phyloP scores from a whole-genome alignment of 2,329 filamentous ascomycete species.

The Zymoseptoria passerinii region DNA sequence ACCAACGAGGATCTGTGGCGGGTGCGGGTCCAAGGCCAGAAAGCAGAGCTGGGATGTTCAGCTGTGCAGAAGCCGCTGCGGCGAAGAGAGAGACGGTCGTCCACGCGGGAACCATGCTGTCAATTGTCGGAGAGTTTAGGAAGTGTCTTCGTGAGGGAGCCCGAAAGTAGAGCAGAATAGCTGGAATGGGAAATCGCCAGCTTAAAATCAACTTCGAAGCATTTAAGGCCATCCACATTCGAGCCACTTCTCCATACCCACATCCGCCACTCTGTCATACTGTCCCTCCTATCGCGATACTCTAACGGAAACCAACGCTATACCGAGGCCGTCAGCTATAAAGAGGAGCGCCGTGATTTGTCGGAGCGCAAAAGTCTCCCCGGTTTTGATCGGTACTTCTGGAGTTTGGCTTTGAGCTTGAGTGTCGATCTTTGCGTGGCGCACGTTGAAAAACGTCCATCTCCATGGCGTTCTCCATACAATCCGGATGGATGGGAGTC shows the following conservation, averaged over 20 bases:
- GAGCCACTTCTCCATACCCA: not conserved
- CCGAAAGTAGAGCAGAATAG: not conserved
- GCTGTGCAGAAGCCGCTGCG: constrained; percentile 7
- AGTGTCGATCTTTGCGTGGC: not conserved
- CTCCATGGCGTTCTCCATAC: not conserved
- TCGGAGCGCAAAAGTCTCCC: not conserved
- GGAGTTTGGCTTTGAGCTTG: not conserved
- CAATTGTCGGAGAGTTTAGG: not conserved
- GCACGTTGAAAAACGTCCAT: not conserved
- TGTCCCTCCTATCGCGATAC: too few species aligned
- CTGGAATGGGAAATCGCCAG: not conserved
- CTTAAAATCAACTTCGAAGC: not conserved
- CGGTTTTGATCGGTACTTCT: not conserved
- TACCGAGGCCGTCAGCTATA: not conserved
- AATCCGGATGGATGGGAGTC: not conserved
- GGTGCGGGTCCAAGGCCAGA: constrained; percentile 13
- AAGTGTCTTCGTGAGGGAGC: not conserved
- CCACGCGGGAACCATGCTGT: not conserved
- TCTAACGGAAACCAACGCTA: not conserved
- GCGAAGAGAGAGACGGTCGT: not conserved
- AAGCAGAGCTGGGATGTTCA: constrained; percentile 13
- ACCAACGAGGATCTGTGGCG: constrained; percentile 16
- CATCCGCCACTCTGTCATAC: not conserved
- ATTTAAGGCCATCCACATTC: not conserved
- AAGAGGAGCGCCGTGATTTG: not conserved